phyloP scores from a whole-genome alignment of 169 alveolate species.

The Eimeria tenella region DNA sequence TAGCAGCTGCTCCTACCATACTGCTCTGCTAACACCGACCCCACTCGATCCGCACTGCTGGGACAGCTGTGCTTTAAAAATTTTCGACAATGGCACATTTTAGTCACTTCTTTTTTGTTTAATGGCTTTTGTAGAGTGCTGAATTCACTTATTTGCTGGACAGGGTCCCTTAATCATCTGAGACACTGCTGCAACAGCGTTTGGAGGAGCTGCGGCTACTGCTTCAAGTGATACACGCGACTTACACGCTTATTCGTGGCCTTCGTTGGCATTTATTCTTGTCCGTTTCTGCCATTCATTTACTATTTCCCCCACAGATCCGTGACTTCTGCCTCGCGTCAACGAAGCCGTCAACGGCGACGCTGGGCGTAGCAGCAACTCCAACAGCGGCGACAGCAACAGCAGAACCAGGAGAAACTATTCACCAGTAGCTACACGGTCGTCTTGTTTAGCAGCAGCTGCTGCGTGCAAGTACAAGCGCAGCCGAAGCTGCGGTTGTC shows the following conservation, averaged over 20 bases:
- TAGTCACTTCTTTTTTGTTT: background rate
- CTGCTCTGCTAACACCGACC: conserved; percentile 49
- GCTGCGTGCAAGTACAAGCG: background rate
- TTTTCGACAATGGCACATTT: background rate
- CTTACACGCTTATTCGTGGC: background rate
- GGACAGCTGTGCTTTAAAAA: background rate
- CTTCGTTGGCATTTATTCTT: background rate
- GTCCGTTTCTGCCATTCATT: background rate
- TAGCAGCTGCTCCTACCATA: conserved; percentile 23
- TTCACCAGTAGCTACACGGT: background rate
- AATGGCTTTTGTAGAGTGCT: background rate
- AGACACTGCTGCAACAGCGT: background rate
- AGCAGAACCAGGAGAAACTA: background rate
- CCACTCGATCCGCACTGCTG: background rate
- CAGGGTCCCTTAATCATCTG: background rate
- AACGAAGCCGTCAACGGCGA: background rate
- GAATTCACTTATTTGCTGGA: background rate
- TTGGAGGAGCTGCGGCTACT: background rate
- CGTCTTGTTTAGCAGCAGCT: background rate
- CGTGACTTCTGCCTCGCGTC: background rate
- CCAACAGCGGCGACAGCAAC: background rate
- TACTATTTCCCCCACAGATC: background rate
- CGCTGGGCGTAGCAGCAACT: background rate
- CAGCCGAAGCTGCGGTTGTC: background rate
- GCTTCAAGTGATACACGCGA: background rate